These are phyloP conservation scores for Linnemannia exigua DNA, from an alignment of 192 early-diverging fungal species.

Conservation along the genomic window DNA sequence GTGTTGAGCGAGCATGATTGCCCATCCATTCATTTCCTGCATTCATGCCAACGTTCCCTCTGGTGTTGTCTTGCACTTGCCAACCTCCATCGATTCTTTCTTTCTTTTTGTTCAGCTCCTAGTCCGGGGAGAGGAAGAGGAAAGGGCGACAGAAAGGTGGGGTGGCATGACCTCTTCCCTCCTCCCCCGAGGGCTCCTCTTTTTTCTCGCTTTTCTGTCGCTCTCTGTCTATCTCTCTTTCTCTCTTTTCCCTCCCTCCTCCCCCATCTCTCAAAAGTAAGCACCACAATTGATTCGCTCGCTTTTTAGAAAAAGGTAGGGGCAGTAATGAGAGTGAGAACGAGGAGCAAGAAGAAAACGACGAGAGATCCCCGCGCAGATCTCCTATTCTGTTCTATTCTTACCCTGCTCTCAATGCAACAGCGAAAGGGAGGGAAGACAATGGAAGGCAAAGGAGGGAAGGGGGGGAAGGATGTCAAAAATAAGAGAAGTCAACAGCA, in stretches of 20 bases:
- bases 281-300: not conserved
- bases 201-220: not conserved
- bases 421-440: too few relatives aligned
- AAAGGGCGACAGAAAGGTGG: not conserved
- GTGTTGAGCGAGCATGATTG: too few relatives aligned
- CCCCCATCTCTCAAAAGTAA: conserved; percentile 4
- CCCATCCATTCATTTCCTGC: too few relatives aligned
- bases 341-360: not conserved
- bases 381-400: not conserved
- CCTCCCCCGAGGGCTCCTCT: not conserved
- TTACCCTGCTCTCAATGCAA: not conserved
- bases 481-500: not conserved
- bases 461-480: not conserved
- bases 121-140: not conserved
- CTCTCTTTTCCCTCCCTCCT: not conserved
- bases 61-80: not conserved
- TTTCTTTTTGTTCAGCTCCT: not conserved
- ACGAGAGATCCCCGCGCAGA: not conserved
- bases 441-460: too few relatives aligned
- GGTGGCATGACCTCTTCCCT: not conserved
- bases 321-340: not conserved
- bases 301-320: not conserved
- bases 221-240: not conserved
- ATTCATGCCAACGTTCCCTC: not conserved
- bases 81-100: not conserved